Conservation (phyloP, 148 eudicot species). For the Rhododendron ovatum region DNA sequence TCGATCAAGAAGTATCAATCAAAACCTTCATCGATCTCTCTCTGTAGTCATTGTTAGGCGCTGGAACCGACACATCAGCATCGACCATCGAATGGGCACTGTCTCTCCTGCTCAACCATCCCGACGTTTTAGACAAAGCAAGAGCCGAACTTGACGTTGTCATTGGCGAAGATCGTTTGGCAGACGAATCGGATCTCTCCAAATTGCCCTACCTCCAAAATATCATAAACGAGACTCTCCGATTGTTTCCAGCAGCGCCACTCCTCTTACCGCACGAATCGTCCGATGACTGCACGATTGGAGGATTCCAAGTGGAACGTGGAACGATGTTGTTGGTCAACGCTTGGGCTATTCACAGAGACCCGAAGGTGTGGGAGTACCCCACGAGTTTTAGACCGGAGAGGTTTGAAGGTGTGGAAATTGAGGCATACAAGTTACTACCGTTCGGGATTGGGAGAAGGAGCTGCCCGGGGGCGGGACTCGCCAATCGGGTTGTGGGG, state of each 20-base stretch:
- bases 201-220: conserved; percentile 19
- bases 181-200: conserved; percentile 20
- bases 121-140: conserved; percentile 14
- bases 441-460: conserved; percentile 45
- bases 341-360: conserved; percentile 21
- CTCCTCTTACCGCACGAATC: conserved; percentile 21
- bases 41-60: neutral
- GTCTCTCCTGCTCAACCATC: conserved; percentile 13
- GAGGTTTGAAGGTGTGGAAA: conserved; percentile 26
- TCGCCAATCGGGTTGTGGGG: conserved; percentile 29
- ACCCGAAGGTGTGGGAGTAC: conserved; percentile 25
- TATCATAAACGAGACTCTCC: conserved; percentile 23
- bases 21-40: neutral
- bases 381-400: conserved; percentile 35
- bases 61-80: conserved; percentile 14
- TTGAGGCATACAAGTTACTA: conserved; percentile 24
- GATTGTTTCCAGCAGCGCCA: conserved; percentile 21
- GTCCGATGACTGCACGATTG: conserved; percentile 8
- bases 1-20: too few relatives aligned
- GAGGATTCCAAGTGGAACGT: neutral
- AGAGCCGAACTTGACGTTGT: conserved; percentile 9
- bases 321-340: conserved; percentile 24
- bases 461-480: conserved; percentile 31
- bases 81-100: conserved; percentile 24
- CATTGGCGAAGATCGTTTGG: conserved; percentile 4